phyloP scores from a whole-genome alignment of 2,329 filamentous ascomycete genomes.

The Beauveria sp. region DNA sequence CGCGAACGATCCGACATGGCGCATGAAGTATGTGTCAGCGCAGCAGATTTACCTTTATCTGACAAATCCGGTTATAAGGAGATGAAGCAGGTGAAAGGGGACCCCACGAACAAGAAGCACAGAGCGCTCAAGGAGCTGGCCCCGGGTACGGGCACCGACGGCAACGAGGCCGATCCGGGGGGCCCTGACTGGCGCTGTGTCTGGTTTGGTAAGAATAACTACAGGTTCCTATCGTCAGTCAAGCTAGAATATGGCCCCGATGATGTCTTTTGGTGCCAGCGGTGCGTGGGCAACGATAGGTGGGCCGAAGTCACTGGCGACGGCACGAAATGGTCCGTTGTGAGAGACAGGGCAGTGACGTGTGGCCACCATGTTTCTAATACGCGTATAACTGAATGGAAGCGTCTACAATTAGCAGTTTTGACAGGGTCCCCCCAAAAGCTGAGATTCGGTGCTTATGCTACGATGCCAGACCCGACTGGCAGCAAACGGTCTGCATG shows the following conservation, averaged over 20 bases:
- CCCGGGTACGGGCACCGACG: neutral
- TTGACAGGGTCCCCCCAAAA: too few species aligned
- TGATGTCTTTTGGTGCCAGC: neutral
- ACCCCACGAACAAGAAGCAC: neutral
- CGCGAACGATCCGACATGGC: neutral
- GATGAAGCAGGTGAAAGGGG: neutral
- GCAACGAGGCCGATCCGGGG: neutral
- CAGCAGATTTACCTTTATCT: neutral
- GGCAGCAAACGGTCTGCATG: too few species aligned
- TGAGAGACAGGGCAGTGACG: neutral
- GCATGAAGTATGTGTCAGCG: neutral
- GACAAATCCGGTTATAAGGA: neutral
- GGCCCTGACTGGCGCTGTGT: neutral
- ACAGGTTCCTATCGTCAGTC: neutral
- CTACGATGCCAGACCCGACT: too few species aligned
- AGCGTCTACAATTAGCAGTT: too few species aligned
- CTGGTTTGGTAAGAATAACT: neutral
- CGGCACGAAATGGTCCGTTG: neutral
- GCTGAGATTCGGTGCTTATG: too few species aligned
- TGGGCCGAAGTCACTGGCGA: neutral
- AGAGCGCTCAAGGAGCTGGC: neutral
- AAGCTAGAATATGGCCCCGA: neutral
- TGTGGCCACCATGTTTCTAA: neutral
- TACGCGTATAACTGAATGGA: too few species aligned
- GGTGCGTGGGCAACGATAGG: conserved; percentile 4